These are phyloP conservation scores for Phytophthora brassicae DNA, from an alignment of 352 stramenopile genomes.

Conservation along the genomic window DNA sequence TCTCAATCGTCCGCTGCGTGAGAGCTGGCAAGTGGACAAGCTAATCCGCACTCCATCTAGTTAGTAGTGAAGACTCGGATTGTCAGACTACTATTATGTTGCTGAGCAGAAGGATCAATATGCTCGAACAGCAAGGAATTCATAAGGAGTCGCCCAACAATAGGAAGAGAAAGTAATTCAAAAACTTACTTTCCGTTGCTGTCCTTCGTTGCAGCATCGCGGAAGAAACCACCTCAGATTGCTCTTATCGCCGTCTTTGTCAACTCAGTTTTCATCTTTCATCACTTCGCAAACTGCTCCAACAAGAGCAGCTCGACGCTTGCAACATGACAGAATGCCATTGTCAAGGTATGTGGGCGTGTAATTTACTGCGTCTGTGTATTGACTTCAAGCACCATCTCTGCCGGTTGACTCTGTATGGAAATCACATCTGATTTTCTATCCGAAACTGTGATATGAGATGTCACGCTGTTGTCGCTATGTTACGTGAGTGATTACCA, in stretches of 20 bases:
- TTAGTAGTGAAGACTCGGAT: too few species aligned
- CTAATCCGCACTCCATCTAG: too few species aligned
- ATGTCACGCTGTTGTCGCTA: conserved; percentile 12
- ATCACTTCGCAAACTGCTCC: not conserved
- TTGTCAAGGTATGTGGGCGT: conserved; percentile 2
- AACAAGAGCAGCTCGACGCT: not conserved
- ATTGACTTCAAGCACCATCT: not conserved
- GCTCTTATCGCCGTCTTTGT: not conserved
- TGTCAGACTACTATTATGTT: too few species aligned
- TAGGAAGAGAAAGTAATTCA: not conserved
- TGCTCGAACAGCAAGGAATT: conserved; percentile 9
- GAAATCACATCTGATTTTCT: conserved; percentile 33
- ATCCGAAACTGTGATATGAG: conserved; percentile 27
- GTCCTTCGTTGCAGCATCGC: conserved; percentile 7
- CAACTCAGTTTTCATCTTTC: conserved; percentile 8
- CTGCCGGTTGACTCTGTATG: too few species aligned
- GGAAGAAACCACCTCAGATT: conserved; percentile 3
- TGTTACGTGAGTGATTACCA: conserved; percentile 23
- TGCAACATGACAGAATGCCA: conserved; percentile 1
- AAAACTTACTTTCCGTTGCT: too few species aligned
- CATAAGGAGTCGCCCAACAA: conserved; percentile 9
- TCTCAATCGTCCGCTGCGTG: too few species aligned
- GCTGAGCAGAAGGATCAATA: too few species aligned
- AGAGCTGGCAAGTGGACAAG: too few species aligned
- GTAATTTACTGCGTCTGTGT: not conserved